Evolutionary conservation across 306 rosid genomes (phyloP).

Genomic region (Trifolium subterraneum): DNA sequence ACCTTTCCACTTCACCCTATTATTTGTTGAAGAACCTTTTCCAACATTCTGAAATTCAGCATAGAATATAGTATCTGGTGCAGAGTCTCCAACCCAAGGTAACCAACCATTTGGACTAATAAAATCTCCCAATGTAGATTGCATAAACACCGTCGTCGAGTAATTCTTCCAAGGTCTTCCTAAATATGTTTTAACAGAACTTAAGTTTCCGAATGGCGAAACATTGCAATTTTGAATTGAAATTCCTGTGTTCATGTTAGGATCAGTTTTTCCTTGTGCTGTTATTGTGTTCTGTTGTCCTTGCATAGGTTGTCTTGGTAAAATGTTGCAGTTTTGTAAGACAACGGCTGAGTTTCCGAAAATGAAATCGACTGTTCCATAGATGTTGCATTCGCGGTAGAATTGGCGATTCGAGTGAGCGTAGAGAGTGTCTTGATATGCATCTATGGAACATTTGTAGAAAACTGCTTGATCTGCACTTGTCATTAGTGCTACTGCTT

Average conservation of each 20-base stretch:
- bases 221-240: conserved; percentile 64
- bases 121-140: conserved; percentile 50
- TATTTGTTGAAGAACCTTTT: conserved; percentile 62
- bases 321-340: conserved; percentile 62
- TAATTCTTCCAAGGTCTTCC: conserved; percentile 92
- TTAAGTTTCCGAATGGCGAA: conserved; percentile 58
- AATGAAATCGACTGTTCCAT: conserved; percentile 81
- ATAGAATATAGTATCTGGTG: conserved; percentile 79
- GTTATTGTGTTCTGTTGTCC: conserved; percentile 82
- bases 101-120: conserved; percentile 77
- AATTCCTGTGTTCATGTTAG: conserved; percentile 77
- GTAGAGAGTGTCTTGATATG: conserved; percentile 76
- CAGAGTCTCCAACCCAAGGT: conserved; percentile 76
- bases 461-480: conserved; percentile 63
- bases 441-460: conserved; percentile 67
- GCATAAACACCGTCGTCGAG: conserved; percentile 72
- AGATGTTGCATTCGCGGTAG: conserved; percentile 67
- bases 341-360: conserved; percentile 78
- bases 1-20: conserved; percentile 82
- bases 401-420: conserved; percentile 68
- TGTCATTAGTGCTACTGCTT: conserved; percentile 79
- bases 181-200: conserved; percentile 62
- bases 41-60: conserved; percentile 69
- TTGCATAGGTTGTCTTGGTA: conserved; percentile 53
- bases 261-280: conserved; percentile 80